Evolutionary conservation across 208 protist species (phyloP).

Genomic region (Trypanosoma lewisi): DNA sequence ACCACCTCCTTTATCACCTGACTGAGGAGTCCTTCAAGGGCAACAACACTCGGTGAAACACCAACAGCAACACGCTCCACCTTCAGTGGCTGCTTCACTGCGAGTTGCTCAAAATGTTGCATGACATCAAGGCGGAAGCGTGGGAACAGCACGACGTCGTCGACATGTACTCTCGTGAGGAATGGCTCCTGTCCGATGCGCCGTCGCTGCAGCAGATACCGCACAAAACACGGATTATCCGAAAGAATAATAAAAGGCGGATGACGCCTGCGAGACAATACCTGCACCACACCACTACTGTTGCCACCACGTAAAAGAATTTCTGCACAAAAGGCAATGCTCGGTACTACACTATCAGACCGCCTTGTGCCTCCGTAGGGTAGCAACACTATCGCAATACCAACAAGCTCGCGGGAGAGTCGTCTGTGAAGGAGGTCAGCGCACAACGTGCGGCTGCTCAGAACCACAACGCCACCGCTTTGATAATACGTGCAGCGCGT

Average conservation of each 20-base stretch:
- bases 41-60: slow-evolving; percentile 14
- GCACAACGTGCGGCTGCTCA: slow-evolving; percentile 63
- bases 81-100: slow-evolving; percentile 32
- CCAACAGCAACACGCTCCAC: slow-evolving; percentile 62
- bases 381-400: slow-evolving; percentile 40
- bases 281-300: background rate
- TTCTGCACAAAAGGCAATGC: slow-evolving; percentile 66
- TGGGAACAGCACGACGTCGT: slow-evolving; percentile 80
- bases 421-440: slow-evolving; percentile 81
- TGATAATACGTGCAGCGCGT: slow-evolving; percentile 63
- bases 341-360: slow-evolving; percentile 39
- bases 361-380: slow-evolving; percentile 22
- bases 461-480: slow-evolving; percentile 60
- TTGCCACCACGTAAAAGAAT: slow-evolving; percentile 52
- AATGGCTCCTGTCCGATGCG: slow-evolving; percentile 65
- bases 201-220: slow-evolving; percentile 64
- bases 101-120: slow-evolving; percentile 69
- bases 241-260: slow-evolving; percentile 55
- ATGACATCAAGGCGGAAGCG: slow-evolving; percentile 78
- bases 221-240: slow-evolving; percentile 57
- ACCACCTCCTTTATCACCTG: slow-evolving; percentile 68
- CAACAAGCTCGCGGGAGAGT: slow-evolving; percentile 51
- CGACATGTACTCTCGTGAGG: slow-evolving; percentile 55
- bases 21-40: slow-evolving; percentile 52
- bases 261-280: slow-evolving; percentile 11